These are phyloP conservation scores for Candida tallmaniae DNA, from an alignment of 805 yeast species.

Conservation along the genomic window DNA sequence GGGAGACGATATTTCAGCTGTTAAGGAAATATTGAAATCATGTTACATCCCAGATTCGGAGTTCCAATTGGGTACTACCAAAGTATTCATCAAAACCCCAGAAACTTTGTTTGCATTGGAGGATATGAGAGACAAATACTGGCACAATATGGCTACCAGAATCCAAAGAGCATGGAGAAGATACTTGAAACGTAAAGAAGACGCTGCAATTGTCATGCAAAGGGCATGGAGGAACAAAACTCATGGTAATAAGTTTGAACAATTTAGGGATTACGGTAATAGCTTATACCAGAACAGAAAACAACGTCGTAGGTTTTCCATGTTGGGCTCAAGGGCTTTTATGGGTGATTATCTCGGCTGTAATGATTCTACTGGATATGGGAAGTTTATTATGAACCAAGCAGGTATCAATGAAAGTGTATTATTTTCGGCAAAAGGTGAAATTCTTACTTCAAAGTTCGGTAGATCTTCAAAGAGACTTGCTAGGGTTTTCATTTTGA, in stretches of 20 bases:
- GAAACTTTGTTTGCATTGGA: conserved; percentile 94
- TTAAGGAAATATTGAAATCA: conserved; percentile 44
- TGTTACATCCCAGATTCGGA: conserved; percentile 72
- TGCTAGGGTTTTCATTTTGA: conserved; percentile 68
- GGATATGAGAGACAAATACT: conserved; percentile 92
- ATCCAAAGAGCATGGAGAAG: conserved; percentile 97
- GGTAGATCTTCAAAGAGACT: conserved; percentile 86
- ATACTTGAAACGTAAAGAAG: conserved; percentile 72
- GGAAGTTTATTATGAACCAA: conserved; percentile 67
- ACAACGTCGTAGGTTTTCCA: conserved; percentile 84
- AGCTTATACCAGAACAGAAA: conserved; percentile 66
- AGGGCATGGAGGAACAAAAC: conserved; percentile 75
- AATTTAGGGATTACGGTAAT: conserved; percentile 82
- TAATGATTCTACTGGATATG: conserved; percentile 65
- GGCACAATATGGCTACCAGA: conserved; percentile 97
- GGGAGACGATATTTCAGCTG: conserved; percentile 52
- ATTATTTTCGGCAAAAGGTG: conserved; percentile 79
- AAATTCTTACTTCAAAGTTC: conserved; percentile 75
- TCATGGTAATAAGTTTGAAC: conserved; percentile 78
- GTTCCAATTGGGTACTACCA: conserved; percentile 87
- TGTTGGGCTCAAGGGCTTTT: conserved; percentile 82
- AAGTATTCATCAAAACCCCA: conserved; percentile 93
- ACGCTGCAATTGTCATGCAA: conserved; percentile 80
- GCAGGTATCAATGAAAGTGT: conserved; percentile 67
- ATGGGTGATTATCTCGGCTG: conserved; percentile 94